Evolutionary conservation across 768 basidiomycete genomes (phyloP), one percentile per base, ranked within the genome.

Genomic region (Boletus vermiculosoides): DNA sequence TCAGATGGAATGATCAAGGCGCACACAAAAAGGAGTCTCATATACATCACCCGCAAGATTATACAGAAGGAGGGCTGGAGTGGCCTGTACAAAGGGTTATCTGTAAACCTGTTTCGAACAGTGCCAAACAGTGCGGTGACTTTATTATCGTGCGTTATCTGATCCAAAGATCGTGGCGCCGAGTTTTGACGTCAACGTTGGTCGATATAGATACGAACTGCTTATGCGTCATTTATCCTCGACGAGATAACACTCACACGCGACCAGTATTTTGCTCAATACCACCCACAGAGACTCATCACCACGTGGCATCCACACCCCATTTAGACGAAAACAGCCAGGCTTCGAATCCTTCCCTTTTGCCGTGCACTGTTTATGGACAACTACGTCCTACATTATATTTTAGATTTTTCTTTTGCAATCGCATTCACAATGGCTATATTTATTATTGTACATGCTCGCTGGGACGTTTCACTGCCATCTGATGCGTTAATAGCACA

Each of bases 71-170:
- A 96, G 68, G 94, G 94, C 15, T 92, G 91, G 88, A 80, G 79
- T 41, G 92, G 89, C 34, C 80, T 98, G 54, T 99, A 99, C 76
- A 88, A 89, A 58, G 97, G 97, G 8, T 71, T 99, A 56, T 91
- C 90, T n/a, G 85, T 98, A 61, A 98, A 98, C 74, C 81, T 99
- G 25, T 73, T 98, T 50, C 80, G 96, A 57, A 99, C 97, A 9
- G 96, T 98, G 60, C 97, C 97, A 16, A 94, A 94, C 71, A 93
- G 91, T 64, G 94, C 94, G 4, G 90, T 98, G 61, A 99, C 97
- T 39, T 89, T 99, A 83, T 73, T 98, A 69, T 59, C 71, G 71
- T 72, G 54, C 62, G 66, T 69, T 3, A 42, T 52, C 56, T 45
- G 54, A 25, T 56, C 39, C 49, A 3, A 13, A 16, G 49, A 41